phyloP scores from a whole-genome alignment of 139 green algal species.

The Haematococcus lacustris region DNA sequence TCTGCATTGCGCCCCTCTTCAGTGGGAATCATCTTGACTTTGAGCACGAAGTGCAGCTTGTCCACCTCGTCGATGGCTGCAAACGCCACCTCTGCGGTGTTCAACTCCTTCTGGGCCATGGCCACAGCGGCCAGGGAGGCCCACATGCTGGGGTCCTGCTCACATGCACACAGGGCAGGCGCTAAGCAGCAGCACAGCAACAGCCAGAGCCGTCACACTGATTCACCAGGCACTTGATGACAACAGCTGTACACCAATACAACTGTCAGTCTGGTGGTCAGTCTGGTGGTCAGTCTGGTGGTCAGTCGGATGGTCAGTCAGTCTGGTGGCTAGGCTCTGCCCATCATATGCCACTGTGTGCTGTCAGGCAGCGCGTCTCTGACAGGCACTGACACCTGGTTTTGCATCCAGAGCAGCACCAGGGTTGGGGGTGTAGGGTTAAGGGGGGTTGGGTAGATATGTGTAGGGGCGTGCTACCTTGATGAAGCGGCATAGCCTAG shows the following conservation, averaged over 20 bases:
- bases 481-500: constrained; percentile 62
- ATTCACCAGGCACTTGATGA: too few species aligned
- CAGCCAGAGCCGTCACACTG: too few species aligned
- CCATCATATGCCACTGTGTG: too few species aligned
- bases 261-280: too few species aligned
- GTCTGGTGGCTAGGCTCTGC: too few species aligned
- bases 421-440: too few species aligned
- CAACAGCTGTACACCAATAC: too few species aligned
- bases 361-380: too few species aligned
- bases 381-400: too few species aligned
- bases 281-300: too few species aligned
- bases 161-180: neutral
- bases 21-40: constrained; percentile 54
- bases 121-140: constrained; percentile 62
- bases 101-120: constrained; percentile 55
- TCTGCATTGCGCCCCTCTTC: constrained; percentile 63
- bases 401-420: too few species aligned
- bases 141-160: constrained; percentile 59
- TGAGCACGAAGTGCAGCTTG: constrained; percentile 51
- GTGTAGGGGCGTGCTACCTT: constrained; percentile 24
- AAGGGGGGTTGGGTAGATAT: neutral
- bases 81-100: constrained; percentile 61
- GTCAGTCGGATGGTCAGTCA: too few species aligned
- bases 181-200: neutral
- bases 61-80: constrained; percentile 56